Evolutionary conservation across 352 stramenopile species (phyloP).

Genomic region (Phytopythium delawarense): DNA sequence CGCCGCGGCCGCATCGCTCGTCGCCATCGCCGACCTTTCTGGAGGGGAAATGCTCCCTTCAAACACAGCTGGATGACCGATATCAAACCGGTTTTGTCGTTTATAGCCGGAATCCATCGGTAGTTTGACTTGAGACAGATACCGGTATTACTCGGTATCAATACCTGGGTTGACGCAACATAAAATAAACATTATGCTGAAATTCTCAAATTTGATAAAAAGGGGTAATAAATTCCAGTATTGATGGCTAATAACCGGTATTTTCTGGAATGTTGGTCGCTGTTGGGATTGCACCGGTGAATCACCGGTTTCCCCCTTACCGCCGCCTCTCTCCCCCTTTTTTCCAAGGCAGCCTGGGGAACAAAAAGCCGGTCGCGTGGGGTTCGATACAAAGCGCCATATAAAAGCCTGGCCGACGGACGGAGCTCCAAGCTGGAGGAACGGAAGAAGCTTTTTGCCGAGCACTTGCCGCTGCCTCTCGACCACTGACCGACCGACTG

Average conservation of each 20-base stretch:
- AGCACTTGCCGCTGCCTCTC: not conserved
- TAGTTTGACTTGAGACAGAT: no score
- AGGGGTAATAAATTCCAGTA: no score
- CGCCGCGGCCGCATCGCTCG: conserved; percentile 4
- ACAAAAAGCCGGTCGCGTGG: conserved; percentile 3
- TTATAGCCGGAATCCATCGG: not conserved
- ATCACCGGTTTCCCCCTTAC: no score
- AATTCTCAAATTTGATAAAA: no score
- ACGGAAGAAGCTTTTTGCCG: not conserved
- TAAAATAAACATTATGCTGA: no score
- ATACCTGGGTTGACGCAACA: no score
- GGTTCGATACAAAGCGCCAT: no score
- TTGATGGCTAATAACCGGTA: no score
- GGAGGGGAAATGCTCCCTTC: not conserved
- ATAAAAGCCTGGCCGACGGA: not conserved
- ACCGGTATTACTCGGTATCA: no score
- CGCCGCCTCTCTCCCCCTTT: not conserved
- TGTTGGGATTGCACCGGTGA: no score
- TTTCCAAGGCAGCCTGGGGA: not conserved
- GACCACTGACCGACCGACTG: not conserved
- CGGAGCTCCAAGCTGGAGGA: not conserved
- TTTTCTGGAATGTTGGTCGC: no score
- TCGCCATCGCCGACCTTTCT: not conserved
- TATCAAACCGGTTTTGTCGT: not conserved
- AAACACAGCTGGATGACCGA: not conserved